These are phyloP conservation scores for Fusarium heterosporum DNA, from an alignment of 2,329 filamentous ascomycete genomes.

Conservation along the genomic window DNA sequence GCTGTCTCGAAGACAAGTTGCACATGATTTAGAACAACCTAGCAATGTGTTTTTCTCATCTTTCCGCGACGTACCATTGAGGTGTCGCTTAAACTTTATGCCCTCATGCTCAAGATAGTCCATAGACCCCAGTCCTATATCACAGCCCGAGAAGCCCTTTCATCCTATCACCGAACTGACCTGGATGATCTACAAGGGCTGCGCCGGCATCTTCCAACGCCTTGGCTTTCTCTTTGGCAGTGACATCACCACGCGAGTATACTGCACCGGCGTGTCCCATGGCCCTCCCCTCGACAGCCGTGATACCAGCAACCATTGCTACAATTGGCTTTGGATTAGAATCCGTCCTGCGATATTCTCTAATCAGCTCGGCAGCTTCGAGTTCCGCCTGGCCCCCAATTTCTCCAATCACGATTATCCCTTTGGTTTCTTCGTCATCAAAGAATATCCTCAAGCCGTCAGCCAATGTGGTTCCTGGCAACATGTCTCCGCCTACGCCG, in stretches of 20 bases:
- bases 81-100: neutral
- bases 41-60: too few species aligned
- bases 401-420: constrained; percentile 78
- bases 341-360: constrained; percentile 66
- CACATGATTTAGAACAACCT: too few species aligned
- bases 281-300: constrained; percentile 69
- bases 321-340: constrained; percentile 72
- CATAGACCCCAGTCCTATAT: neutral
- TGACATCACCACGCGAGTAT: constrained; percentile 48
- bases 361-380: constrained; percentile 77
- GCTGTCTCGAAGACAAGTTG: too few species aligned
- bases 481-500: constrained; percentile 80
- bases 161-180: constrained; percentile 54
- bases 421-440: constrained; percentile 74
- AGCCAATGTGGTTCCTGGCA: constrained; percentile 78
- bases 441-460: constrained; percentile 77
- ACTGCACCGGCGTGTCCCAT: constrained; percentile 82
- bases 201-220: constrained; percentile 53
- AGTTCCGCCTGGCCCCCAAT: constrained; percentile 77
- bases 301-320: constrained; percentile 73
- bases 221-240: constrained; percentile 50
- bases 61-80: too few species aligned
- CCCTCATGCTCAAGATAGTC: neutral
- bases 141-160: constrained; percentile 44
- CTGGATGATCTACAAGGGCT: constrained; percentile 54